These are phyloP conservation scores for Mesembryanthemum crystallinum DNA, from an alignment of 148 eudicot genomes.

Conservation along the genomic window DNA sequence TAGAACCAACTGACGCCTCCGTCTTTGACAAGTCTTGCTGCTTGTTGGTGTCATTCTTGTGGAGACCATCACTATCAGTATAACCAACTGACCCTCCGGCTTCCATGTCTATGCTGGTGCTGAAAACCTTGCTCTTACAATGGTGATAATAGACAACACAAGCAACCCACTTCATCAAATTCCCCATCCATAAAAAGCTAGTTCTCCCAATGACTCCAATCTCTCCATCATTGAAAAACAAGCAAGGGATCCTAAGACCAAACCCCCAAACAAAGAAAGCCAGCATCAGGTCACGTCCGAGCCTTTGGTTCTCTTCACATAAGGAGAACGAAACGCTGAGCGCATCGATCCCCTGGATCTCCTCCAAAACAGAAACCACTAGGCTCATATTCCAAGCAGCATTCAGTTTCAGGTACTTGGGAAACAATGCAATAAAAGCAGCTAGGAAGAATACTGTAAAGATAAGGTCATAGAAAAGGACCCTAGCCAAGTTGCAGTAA, in stretches of 20 bases:
- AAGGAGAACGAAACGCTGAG: conserved; percentile 1
- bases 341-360: conserved; percentile 21
- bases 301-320: conserved; percentile 11
- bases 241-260: conserved; percentile 17
- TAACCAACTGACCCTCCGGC: neutral
- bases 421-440: neutral
- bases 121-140: conserved; percentile 12
- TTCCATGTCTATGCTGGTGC: conserved; percentile 15
- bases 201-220: conserved; percentile 24
- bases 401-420: conserved; percentile 24
- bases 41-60: neutral
- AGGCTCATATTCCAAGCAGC: conserved; percentile 18
- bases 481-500: neutral
- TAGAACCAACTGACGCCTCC: too few relatives aligned
- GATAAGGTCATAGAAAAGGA: neutral
- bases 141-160: conserved; percentile 17
- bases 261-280: conserved; percentile 23
- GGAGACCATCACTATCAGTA: neutral
- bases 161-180: conserved; percentile 24
- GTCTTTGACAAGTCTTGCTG: too few relatives aligned
- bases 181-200: conserved; percentile 20
- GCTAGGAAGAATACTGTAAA: neutral
- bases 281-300: conserved; percentile 22
- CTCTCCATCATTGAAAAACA: conserved; percentile 22
- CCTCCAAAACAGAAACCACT: conserved; percentile 27